Conservation (phyloP, 495 filamentous ascomycete species). For the Lophiostoma macrostomum region DNA sequence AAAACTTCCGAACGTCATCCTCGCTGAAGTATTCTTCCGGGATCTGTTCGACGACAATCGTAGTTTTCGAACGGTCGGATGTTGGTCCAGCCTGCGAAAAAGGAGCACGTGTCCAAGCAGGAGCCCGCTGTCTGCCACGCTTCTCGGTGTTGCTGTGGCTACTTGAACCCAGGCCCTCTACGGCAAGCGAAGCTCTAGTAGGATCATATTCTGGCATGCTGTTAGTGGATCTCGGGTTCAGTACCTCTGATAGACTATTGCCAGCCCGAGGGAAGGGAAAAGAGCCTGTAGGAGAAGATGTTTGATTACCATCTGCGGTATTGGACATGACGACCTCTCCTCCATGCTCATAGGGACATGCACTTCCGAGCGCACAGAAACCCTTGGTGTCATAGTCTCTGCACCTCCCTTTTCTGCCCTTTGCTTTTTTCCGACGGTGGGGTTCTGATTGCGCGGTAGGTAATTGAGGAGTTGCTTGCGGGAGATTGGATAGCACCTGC, state of each 20-base stretch:
- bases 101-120: conserved; percentile 54
- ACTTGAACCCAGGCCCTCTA: no score
- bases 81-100: conserved; percentile 76
- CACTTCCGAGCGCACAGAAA: conserved; percentile 72
- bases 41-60: conserved; percentile 89
- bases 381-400: conserved; percentile 87
- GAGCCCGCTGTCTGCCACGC: no score
- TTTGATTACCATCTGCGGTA: conserved; percentile 6
- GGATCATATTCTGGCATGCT: conserved; percentile 90
- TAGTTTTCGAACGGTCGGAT: conserved; percentile 68
- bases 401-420: conserved; percentile 59
- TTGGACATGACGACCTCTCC: conserved; percentile 53
- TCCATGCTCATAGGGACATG: conserved; percentile 84
- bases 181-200: conserved; percentile 54
- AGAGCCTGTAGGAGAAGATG: no score
- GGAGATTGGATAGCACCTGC: no score
- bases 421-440: conserved; percentile 31
- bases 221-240: no score
- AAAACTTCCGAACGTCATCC: conserved; percentile 71
- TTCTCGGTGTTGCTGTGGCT: no score
- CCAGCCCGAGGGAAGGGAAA: no score
- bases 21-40: conserved; percentile 83
- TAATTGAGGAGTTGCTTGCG: no score
- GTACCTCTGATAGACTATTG: no score
- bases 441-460: conserved; percentile 29